A percentile compares a stretch with the other conserved stretches of the same genome.
These are phyloP conservation scores for Cucurbita maxima DNA, from an alignment of 306 rosid genomes.

Conservation along the genomic window DNA sequence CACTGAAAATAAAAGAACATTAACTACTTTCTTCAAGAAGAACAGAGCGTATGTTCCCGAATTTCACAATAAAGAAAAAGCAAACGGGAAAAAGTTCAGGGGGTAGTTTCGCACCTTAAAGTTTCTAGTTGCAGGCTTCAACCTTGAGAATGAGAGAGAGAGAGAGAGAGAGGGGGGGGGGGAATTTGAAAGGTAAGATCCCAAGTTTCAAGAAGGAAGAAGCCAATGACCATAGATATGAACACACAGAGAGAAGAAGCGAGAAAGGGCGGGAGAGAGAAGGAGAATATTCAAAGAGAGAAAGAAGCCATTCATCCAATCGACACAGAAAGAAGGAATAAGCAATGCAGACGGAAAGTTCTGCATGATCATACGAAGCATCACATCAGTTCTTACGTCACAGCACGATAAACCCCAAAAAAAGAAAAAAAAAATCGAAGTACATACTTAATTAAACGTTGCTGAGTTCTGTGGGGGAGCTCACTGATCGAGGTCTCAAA, in stretches of 20 bases:
- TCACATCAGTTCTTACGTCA: slow-evolving; percentile 25
- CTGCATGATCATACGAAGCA: slow-evolving; percentile 12
- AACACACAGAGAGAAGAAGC: background rate
- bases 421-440: slow-evolving; percentile 5
- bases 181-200: background rate
- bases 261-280: background rate
- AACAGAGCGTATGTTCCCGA: background rate
- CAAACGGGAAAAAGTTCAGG: background rate
- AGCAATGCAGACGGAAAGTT: slow-evolving; percentile 7
- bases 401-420: background rate
- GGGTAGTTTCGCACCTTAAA: background rate
- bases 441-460: background rate
- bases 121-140: background rate
- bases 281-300: background rate
- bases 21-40: background rate
- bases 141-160: background rate
- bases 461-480: background rate
- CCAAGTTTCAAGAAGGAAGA: background rate
- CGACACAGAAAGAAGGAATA: background rate
- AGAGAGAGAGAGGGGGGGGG: background rate
- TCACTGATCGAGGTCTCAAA: background rate
- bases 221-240: background rate
- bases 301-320: background rate
- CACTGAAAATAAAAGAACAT: slow-evolving; percentile 13
- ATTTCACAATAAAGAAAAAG: background rate